A percentile compares a stretch with the other conserved stretches of the same genome.
Conservation (phyloP, 805 yeast species). For the Lipomyces yamanashiensis region DNA sequence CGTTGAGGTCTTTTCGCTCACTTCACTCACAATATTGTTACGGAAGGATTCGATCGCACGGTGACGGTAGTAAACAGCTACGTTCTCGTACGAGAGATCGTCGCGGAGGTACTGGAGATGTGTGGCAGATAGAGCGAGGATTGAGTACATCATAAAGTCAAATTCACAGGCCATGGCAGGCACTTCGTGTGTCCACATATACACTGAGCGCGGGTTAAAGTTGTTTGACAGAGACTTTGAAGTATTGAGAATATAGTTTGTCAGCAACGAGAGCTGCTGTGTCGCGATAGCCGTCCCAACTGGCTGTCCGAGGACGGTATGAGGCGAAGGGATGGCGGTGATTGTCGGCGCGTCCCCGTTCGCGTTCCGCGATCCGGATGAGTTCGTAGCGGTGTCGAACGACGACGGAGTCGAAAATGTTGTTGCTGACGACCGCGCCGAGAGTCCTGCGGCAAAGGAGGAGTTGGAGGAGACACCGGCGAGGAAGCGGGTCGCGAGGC, state of each 20-base stretch:
- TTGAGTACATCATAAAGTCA: constrained; percentile 35
- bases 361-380: constrained; percentile 14
- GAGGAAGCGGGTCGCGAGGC: constrained; percentile 32
- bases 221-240: constrained; percentile 31
- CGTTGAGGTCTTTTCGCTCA: constrained; percentile 25
- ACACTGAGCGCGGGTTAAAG: constrained; percentile 33
- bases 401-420: constrained; percentile 34
- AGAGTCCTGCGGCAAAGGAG: constrained; percentile 30
- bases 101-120: constrained; percentile 32
- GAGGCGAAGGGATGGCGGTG: constrained; percentile 32
- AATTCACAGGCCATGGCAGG: constrained; percentile 35
- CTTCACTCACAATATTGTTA: constrained; percentile 20
- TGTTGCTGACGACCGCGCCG: constrained; percentile 35
- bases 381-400: constrained; percentile 20
- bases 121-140: constrained; percentile 35
- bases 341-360: constrained; percentile 32
- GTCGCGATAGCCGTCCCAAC: constrained; percentile 26
- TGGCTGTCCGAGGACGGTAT: constrained; percentile 27
- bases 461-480: constrained; percentile 14
- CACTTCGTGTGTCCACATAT: constrained; percentile 37
- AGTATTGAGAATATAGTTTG: constrained; percentile 33
- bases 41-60: constrained; percentile 34
- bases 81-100: constrained; percentile 29
- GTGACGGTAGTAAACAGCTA: constrained; percentile 33
- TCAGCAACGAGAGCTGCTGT: constrained; percentile 31